Evolutionary conservation across 306 rosid species (phyloP).

Genomic region (Prunus mira): DNA sequence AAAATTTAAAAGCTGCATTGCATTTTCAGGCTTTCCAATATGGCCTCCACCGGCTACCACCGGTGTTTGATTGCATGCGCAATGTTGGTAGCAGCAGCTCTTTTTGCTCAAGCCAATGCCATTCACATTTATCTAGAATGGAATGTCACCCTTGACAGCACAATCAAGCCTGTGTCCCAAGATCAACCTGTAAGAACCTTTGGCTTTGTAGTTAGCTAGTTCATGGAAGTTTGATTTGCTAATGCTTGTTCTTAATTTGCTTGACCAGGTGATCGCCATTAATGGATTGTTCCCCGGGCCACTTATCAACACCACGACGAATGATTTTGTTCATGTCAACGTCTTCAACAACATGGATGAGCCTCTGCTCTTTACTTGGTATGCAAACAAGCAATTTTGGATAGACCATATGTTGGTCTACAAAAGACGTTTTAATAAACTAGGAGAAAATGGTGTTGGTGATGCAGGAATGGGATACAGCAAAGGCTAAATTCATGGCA

Average conservation of each 20-base stretch:
- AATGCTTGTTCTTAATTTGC: background rate
- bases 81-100: constrained; percentile 11
- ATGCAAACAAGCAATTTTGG: background rate
- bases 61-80: constrained; percentile 1
- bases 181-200: constrained; percentile 41
- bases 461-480: constrained; percentile 80
- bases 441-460: constrained; percentile 11
- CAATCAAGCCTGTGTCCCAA: constrained; percentile 31
- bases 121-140: constrained; percentile 46
- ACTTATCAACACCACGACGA: constrained; percentile 66
- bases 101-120: constrained; percentile 28
- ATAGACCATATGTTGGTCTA: background rate
- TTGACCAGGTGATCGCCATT: constrained; percentile 62
- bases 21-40: background rate
- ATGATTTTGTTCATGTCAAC: constrained; percentile 55
- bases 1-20: background rate
- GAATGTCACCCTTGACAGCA: constrained; percentile 35
- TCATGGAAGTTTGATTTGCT: background rate
- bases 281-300: constrained; percentile 89
- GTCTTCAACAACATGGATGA: constrained; percentile 69
- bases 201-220: background rate
- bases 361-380: constrained; percentile 53
- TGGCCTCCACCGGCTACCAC: constrained; percentile 25
- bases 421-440: background rate
- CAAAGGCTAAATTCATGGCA: constrained; percentile 90